phyloP scores from a whole-genome alignment of 177 flowering plant genomes.

The Vitis hybrid region DNA sequence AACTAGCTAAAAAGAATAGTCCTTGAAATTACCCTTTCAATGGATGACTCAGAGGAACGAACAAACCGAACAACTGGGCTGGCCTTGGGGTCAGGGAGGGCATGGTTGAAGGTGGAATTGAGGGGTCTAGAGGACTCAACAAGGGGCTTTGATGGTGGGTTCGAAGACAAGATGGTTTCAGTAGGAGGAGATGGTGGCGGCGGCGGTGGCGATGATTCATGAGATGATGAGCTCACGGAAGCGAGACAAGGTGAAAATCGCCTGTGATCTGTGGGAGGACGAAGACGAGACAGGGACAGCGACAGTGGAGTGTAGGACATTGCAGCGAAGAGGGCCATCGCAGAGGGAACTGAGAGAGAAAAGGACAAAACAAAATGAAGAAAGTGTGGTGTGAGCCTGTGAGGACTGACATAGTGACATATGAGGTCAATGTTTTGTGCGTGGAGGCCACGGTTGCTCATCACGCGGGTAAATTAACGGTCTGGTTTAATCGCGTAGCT shows the following conservation, averaged over 20 bases:
- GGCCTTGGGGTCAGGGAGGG: constrained; percentile 26
- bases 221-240: constrained; percentile 15
- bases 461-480: too few species aligned
- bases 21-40: constrained; percentile 43
- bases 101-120: constrained; percentile 20
- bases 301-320: constrained; percentile 5
- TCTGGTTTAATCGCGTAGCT: too few species aligned
- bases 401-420: too few species aligned
- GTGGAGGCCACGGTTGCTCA: too few species aligned
- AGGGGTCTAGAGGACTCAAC: constrained; percentile 17
- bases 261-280: background rate
- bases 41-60: constrained; percentile 41
- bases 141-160: constrained; percentile 7
- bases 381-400: background rate
- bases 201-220: background rate
- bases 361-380: too few species aligned
- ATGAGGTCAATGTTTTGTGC: too few species aligned
- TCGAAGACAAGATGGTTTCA: constrained; percentile 3
- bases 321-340: constrained; percentile 14
- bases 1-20: too few species aligned
- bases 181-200: constrained; percentile 7
- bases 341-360: background rate
- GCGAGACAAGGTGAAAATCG: constrained; percentile 1
- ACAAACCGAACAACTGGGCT: constrained; percentile 27
- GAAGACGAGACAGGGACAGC: background rate